Base-by-base conservation (phyloP, 495 filamentous ascomycete species). In the Aspergillus ellipticus region DNA sequence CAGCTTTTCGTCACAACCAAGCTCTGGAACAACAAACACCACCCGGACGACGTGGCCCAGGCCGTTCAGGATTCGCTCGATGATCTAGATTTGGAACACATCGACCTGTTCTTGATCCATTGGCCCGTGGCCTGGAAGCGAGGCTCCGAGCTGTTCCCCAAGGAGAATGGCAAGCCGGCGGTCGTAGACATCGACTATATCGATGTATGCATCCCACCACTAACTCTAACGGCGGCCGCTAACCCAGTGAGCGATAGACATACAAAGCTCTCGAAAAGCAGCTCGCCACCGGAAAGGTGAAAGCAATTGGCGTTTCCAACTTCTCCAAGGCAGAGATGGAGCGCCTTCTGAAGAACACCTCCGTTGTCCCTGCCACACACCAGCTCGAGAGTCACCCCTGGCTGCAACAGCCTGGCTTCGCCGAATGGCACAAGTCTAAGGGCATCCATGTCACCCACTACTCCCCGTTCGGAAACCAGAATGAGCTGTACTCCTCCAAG, bases 251-350 rank as follows among this genome's bases (percentile, higher is more conserved):
- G n/a, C 21, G 10, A 17, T 42, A 83, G 72, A 86, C 83, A 5
- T 87, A 78, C 64, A 79, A 77, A 53, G 82, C 81, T 0, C 86
- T 91, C 85, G 86, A 90, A 60, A 74, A 77, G 41, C 67, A 82
- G 2, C 64, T 81, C 4, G 65, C 77, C 33, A 72, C 74, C 26
- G 84, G 83, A 41, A 86, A 85, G 58, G 66, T 71, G 42, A 80
- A 72, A 55, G 85, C 76, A 4, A 89, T 96, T 59, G 90, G 90
- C 1, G 80, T 94, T 6, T 88, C 82, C 59, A 96, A 92, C 72
- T 91, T 90, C 70, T 82, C 79, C 20, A 78, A 85, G 54, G 75
- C 72, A 13, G 86, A 93, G 58, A 67, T 92, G 54, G 83, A 90
- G 70, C 76, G 78, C 45, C 60, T 92, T 15, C 48, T 93, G n/a